A percentile compares a stretch with the other conserved stretches of the same genome.
Evolutionary conservation across 768 basidiomycete genomes (phyloP).

Genomic region (Tulasnella sp.): DNA sequence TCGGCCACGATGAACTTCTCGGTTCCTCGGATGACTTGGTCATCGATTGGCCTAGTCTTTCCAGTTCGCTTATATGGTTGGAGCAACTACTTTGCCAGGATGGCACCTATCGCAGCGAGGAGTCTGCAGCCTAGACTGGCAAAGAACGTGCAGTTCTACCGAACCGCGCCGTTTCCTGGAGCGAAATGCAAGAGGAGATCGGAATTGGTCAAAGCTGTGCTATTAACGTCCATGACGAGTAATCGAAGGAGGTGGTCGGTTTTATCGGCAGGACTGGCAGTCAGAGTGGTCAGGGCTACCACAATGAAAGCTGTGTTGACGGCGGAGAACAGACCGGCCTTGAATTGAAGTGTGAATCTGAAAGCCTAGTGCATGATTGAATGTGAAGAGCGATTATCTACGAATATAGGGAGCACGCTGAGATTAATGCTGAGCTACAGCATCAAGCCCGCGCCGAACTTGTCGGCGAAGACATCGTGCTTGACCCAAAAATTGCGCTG

Average conservation of each 20-base stretch:
- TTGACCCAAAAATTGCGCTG: no score
- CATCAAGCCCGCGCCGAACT: no score
- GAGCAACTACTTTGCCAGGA: slow-evolving; percentile 3
- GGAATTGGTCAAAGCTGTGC: background rate
- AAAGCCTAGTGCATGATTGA: no score
- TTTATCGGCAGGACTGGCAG: background rate
- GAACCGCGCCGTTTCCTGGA: background rate
- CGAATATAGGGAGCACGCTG: no score
- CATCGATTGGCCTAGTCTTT: no score
- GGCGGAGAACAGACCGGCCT: slow-evolving; percentile 6
- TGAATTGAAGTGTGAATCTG: no score
- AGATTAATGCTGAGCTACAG: no score
- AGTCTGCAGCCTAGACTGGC: background rate
- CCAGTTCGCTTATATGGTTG: no score
- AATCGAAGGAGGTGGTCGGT: background rate
- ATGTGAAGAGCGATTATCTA: no score
- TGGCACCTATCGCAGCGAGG: background rate
- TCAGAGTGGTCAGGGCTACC: background rate
- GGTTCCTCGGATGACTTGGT: no score
- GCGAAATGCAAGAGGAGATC: background rate
- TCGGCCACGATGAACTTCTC: no score
- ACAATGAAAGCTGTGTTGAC: slow-evolving; percentile 5
- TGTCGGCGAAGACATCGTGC: no score
- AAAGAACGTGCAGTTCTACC: background rate
- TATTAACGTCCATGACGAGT: background rate